Evolutionary conservation across 73 alveolate species (phyloP).

Genomic region (Breviolum minutum): DNA sequence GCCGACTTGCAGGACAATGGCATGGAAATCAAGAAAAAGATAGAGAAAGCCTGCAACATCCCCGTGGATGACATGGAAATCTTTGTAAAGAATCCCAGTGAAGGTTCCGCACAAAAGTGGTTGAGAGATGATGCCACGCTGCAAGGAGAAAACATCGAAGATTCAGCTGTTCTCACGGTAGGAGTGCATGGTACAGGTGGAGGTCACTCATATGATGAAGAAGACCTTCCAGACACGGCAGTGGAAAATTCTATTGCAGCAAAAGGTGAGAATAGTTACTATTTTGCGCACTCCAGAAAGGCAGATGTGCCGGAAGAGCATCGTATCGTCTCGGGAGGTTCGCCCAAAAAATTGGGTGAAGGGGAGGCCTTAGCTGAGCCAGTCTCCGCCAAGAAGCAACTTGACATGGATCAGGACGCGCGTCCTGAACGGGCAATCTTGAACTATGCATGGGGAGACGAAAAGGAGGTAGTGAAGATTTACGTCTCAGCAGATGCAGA

Average conservation of each 20-base stretch:
- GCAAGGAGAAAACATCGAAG: conserved; percentile 36
- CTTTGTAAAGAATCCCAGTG: conserved; percentile 40
- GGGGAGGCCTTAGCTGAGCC: conserved; percentile 27
- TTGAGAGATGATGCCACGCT: conserved; percentile 58
- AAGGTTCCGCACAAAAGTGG: conserved; percentile 33
- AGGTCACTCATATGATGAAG: not conserved
- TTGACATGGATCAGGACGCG: not conserved
- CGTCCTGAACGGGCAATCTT: conserved; percentile 87
- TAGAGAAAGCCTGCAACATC: conserved; percentile 14
- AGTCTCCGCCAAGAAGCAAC: not conserved
- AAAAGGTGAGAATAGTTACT: conserved; percentile 77
- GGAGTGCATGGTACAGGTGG: conserved; percentile 73
- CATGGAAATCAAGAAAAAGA: conserved; percentile 43
- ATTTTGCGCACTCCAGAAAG: conserved; percentile 87
- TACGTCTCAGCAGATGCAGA: conserved; percentile 72
- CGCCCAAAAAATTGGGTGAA: conserved; percentile 46
- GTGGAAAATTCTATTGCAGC: conserved; percentile 82
- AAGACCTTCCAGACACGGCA: conserved; percentile 24
- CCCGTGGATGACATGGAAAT: conserved; percentile 57
- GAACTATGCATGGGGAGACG: conserved; percentile 93
- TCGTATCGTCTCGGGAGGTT: conserved; percentile 82
- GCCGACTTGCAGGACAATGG: conserved; percentile 8
- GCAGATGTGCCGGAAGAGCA: conserved; percentile 93
- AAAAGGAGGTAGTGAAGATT: conserved; percentile 41
- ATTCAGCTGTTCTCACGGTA: conserved; percentile 59